A percentile compares a stretch with the other conserved stretches of the same genome.
phyloP scores from a whole-genome alignment of 805 yeast genomes.

The Saturnispora kantuleensis region DNA sequence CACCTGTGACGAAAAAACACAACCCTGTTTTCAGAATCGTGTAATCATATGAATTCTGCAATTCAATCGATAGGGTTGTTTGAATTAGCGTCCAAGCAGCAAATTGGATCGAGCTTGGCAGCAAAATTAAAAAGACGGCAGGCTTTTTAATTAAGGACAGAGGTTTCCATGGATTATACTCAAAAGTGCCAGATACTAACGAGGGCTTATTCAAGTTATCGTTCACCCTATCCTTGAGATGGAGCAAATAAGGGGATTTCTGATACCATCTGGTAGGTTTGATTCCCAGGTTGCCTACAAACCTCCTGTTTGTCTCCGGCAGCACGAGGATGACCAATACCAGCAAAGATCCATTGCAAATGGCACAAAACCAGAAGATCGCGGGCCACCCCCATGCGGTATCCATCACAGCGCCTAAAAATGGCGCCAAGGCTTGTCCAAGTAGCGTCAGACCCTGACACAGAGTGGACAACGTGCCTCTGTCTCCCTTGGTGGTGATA shows the following conservation, averaged over 20 bases:
- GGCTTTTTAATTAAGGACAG: constrained; percentile 13
- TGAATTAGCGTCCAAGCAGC: constrained; percentile 62
- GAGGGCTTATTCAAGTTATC: not conserved
- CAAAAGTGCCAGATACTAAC: constrained; percentile 7
- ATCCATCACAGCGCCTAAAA: constrained; percentile 49
- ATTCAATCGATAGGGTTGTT: constrained; percentile 51
- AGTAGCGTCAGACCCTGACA: constrained; percentile 54
- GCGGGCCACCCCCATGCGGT: constrained; percentile 62
- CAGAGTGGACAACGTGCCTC: constrained; percentile 66
- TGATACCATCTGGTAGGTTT: constrained; percentile 35
- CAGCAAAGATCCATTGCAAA: constrained; percentile 42
- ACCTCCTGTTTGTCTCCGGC: constrained; percentile 69
- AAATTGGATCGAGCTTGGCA: constrained; percentile 55
- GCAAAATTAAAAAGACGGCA: constrained; percentile 32
- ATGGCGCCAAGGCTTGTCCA: constrained; percentile 73
- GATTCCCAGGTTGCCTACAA: constrained; percentile 70
- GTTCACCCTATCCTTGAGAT: constrained; percentile 22
- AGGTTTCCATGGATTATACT: constrained; percentile 23
- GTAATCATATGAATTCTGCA: constrained; percentile 42
- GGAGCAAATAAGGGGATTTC: constrained; percentile 34
- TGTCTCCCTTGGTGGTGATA: constrained; percentile 47
- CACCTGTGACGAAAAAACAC: constrained; percentile 67
- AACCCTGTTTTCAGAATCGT: constrained; percentile 52
- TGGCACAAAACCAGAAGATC: constrained; percentile 66
- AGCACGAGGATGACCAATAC: constrained; percentile 29